Percentiles rank a stretch among this genome's conserved stretches.
Conservation (phyloP, 305 asterid species). For the Fraxinus paxiana region DNA sequence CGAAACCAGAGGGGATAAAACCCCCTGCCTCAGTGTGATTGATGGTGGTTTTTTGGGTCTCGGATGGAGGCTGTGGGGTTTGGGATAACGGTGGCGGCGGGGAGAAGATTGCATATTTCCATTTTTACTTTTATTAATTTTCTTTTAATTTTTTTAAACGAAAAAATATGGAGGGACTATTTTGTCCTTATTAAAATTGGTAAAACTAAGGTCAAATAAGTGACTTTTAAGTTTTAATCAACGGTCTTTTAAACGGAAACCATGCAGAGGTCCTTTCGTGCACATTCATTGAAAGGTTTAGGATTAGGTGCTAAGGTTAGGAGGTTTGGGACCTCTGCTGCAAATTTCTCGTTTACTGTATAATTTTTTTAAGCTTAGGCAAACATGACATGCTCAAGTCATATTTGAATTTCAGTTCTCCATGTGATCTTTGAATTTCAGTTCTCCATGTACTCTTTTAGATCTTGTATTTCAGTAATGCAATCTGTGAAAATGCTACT, state of each 20-base stretch:
- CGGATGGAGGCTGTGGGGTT: not conserved
- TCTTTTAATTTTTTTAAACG: not conserved
- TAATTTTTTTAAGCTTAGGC: not conserved
- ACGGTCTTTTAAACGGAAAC: not conserved
- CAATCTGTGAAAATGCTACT: not conserved
- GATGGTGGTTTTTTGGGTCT: not conserved
- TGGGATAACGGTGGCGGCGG: not conserved
- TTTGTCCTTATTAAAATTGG: not conserved
- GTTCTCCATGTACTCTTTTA: not conserved
- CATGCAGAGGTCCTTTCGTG: not conserved
- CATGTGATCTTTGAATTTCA: too few species aligned
- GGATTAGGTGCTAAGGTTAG: not conserved
- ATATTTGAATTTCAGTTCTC: not conserved
- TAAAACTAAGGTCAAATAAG: not conserved
- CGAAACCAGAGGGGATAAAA: not conserved
- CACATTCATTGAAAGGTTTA: not conserved
- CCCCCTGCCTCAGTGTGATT: not conserved
- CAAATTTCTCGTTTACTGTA: not conserved
- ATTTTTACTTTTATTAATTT: not conserved
- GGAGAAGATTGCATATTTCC: not conserved
- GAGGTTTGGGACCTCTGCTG: not conserved
- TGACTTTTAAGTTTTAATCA: not conserved
- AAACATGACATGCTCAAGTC: not conserved
- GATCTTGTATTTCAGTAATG: not conserved
- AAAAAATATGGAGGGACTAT: not conserved